Base-by-base conservation (phyloP, 768 basidiomycete genomes). In the Phylloporus sp. region DNA sequence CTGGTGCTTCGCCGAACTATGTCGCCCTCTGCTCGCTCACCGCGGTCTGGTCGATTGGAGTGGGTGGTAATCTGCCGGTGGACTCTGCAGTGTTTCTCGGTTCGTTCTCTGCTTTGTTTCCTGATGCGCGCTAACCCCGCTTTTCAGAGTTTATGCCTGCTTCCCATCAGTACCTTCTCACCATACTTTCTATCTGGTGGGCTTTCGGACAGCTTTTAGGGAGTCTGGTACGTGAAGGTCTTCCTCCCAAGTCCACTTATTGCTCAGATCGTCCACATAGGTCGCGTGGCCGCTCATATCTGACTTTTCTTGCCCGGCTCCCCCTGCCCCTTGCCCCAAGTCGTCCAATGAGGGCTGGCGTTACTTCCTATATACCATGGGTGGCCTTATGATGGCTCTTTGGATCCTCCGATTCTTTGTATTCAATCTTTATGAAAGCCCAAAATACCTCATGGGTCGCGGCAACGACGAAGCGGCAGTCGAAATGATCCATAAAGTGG, bases 121-220 rank as follows among this genome's bases (percentile, higher is more conserved):
- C 23, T 20, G 10, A 7, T 10, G 11, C 13, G 13, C 26, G 23
- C 24, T 20, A 41, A 58, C 5, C 16, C 43, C 15, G 2, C 11
- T 43, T n/a, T 5, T 27, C 49, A 84, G 85, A 90, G 59, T 87
- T 86, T 59, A 62, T 86, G 0, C 88, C 88, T 0, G 78, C 79
- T 3, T 79, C 80, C 1, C 85, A 89, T 54, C 88, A 90, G 59
- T 89, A 87, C 59, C 73, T 91, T 4, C 72, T 90, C 29, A 88
- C 87, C 0, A 70, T 89, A 13, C 74, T 90, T 16, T 87, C 86
- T 0, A 79, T 88, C 32, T 90, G 85, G 84, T 91, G 88, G 88
- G 83, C 85, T 6, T 73, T 89, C 29, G 86, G 86, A 3, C 88
- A 88, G 62, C 75, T 88, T 1, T 61, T 85, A 43, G 84, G 80